phyloP scores from a whole-genome alignment of 768 basidiomycete genomes.

The Phanerochaete sordida region DNA sequence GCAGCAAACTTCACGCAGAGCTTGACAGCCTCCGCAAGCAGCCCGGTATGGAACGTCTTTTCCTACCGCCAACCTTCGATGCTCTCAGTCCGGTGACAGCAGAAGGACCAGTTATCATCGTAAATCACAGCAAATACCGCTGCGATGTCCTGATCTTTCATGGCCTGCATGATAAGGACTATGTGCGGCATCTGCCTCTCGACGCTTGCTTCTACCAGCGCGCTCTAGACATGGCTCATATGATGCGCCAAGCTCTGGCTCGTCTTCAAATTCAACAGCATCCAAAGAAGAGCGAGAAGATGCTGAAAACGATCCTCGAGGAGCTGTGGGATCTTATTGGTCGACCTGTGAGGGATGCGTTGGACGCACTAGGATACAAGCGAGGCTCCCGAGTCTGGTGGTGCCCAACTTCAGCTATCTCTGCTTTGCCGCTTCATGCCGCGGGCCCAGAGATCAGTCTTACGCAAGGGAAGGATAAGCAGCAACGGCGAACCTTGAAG shows the following conservation, averaged over 20 bases:
- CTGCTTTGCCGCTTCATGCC: slow-evolving; percentile 32
- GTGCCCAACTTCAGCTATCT: slow-evolving; percentile 29
- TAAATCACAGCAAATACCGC: slow-evolving; percentile 28
- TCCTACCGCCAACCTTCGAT: slow-evolving; percentile 19
- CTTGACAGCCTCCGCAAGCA: background rate
- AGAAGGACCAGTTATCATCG: slow-evolving; percentile 34
- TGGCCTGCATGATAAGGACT: slow-evolving; percentile 3
- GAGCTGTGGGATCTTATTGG: background rate
- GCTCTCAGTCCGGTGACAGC: slow-evolving; percentile 25
- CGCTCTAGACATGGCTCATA: background rate
- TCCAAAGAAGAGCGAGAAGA: background rate
- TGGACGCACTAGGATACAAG: background rate
- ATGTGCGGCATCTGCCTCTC: slow-evolving; percentile 7
- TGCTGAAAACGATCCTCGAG: background rate
- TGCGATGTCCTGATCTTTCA: slow-evolving; percentile 36
- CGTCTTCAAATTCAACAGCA: background rate
- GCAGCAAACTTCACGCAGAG: background rate
- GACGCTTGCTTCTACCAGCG: background rate
- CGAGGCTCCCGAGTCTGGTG: slow-evolving; percentile 15
- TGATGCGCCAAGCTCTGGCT: background rate
- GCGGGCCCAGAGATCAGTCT: slow-evolving; percentile 22
- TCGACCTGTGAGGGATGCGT: background rate
- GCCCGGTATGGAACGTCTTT: slow-evolving; percentile 11
- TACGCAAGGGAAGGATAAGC: background rate
- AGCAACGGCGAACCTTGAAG: background rate